Percentiles rank a stretch among this genome's conserved stretches.
These are phyloP conservation scores for Colletotrichum chlorophyti DNA, from an alignment of 2,329 filamentous ascomycete species.

Conservation along the genomic window DNA sequence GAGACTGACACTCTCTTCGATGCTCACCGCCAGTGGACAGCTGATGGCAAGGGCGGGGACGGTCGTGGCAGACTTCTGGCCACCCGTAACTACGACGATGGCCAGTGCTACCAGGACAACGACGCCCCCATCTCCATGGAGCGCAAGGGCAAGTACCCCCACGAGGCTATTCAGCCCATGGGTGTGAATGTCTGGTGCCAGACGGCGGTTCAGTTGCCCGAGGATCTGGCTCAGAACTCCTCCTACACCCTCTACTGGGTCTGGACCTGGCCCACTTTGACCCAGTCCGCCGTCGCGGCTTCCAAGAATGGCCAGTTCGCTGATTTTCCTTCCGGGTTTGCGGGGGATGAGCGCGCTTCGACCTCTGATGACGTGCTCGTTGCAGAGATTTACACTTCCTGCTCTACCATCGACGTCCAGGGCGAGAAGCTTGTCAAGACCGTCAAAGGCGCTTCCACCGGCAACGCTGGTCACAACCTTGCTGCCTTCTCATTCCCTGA, in stretches of 20 bases:
- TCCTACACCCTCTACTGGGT: constrained; percentile 92
- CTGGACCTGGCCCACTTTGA: constrained; percentile 85
- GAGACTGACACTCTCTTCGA: constrained; percentile 58
- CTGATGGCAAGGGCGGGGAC: constrained; percentile 82
- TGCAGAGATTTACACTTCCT: constrained; percentile 47
- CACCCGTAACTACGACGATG: constrained; percentile 86
- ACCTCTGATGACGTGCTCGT: constrained; percentile 23
- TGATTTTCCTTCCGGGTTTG: constrained; percentile 41
- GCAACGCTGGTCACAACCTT: constrained; percentile 23
- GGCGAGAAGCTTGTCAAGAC: constrained; percentile 18
- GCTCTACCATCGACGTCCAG: constrained; percentile 28
- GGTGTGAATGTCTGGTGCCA: constrained; percentile 78
- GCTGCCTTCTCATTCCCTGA: constrained; percentile 38
- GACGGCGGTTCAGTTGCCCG: constrained; percentile 78
- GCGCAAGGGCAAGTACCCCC: constrained; percentile 64
- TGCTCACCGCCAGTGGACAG: constrained; percentile 80
- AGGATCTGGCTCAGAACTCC: constrained; percentile 65
- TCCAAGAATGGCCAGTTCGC: constrained; percentile 50
- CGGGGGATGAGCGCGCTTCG: constrained; percentile 25
- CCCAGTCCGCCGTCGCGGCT: constrained; percentile 46
- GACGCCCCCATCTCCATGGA: constrained; percentile 59
- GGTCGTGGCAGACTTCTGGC: constrained; percentile 77
- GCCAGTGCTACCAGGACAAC: constrained; percentile 86
- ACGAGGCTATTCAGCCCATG: constrained; percentile 55
- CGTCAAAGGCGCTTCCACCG: constrained; percentile 20